phyloP scores from a whole-genome alignment of 2,329 filamentous ascomycete genomes.

The Hypoxylon sp. region DNA sequence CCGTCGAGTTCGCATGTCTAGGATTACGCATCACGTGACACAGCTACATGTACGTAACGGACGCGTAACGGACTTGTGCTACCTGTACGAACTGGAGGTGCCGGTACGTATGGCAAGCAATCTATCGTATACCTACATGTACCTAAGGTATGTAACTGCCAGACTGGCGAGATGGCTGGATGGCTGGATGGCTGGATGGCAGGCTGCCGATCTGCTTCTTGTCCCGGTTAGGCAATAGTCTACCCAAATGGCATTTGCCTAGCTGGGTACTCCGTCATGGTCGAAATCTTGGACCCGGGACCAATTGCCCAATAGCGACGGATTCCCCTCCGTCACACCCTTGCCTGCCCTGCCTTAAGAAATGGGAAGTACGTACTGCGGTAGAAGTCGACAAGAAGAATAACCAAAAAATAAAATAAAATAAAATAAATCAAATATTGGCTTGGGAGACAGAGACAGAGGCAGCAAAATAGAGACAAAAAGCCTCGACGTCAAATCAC shows the following conservation, averaged over 20 bases:
- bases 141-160: not conserved
- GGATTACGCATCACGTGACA: constrained; percentile 17
- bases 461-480: too few species aligned
- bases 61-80: too few species aligned
- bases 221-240: not conserved
- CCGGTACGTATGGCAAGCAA: too few species aligned
- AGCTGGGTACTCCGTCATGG: constrained; percentile 13
- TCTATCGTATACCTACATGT: too few species aligned
- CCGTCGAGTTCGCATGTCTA: not conserved
- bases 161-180: too few species aligned
- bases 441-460: too few species aligned
- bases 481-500: too few species aligned
- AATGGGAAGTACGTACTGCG: not conserved
- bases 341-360: constrained; percentile 1
- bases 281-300: not conserved
- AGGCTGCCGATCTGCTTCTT: too few species aligned
- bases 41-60: not conserved
- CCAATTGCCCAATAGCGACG: constrained; percentile 15
- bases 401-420: not conserved
- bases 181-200: too few species aligned
- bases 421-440: not conserved
- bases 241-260: not conserved
- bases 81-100: too few species aligned
- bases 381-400: constrained; percentile 5
- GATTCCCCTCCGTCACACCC: constrained; percentile 3